Percentiles rank a stretch among this genome's conserved stretches.
Evolutionary conservation across 78 protist genomes (phyloP).

Genomic region (Dictyostelium citrinum): DNA sequence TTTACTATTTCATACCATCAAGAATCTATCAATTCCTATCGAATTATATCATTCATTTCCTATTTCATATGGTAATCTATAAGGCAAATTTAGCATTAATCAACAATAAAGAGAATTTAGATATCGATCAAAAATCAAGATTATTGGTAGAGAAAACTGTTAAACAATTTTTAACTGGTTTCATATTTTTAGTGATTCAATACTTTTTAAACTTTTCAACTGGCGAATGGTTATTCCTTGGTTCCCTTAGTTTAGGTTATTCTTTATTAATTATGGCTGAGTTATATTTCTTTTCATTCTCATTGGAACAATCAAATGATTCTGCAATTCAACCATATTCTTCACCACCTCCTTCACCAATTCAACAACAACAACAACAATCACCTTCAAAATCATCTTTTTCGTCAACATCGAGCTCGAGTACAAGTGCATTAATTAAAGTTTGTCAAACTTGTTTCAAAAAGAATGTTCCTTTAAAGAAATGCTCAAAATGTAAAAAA

Average conservation of each 20-base stretch:
- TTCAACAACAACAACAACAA: neutral
- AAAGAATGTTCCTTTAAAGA: slow-evolving; percentile 18
- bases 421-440: slow-evolving; percentile 39
- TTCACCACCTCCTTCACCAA: neutral
- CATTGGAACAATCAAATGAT: slow-evolving; percentile 37
- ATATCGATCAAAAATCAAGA: slow-evolving; percentile 25
- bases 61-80: slow-evolving; percentile 48
- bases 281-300: slow-evolving; percentile 64
- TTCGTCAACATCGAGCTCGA: too few relatives aligned
- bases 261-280: slow-evolving; percentile 43
- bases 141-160: neutral
- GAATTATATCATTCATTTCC: slow-evolving; percentile 50
- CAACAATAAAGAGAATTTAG: slow-evolving; percentile 13
- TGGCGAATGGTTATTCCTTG: slow-evolving; percentile 30
- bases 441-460: slow-evolving; percentile 72
- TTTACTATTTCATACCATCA: slow-evolving; percentile 35
- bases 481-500: slow-evolving; percentile 56
- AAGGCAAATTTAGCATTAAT: slow-evolving; percentile 39
- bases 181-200: slow-evolving; percentile 30
- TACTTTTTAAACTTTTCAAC: slow-evolving; percentile 54
- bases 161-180: slow-evolving; percentile 45
- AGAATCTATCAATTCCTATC: slow-evolving; percentile 38
- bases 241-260: slow-evolving; percentile 47
- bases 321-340: slow-evolving; percentile 28
- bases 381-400: neutral